phyloP scores from a whole-genome alignment of 106 monocot genomes.

The Chionographis japonica region DNA sequence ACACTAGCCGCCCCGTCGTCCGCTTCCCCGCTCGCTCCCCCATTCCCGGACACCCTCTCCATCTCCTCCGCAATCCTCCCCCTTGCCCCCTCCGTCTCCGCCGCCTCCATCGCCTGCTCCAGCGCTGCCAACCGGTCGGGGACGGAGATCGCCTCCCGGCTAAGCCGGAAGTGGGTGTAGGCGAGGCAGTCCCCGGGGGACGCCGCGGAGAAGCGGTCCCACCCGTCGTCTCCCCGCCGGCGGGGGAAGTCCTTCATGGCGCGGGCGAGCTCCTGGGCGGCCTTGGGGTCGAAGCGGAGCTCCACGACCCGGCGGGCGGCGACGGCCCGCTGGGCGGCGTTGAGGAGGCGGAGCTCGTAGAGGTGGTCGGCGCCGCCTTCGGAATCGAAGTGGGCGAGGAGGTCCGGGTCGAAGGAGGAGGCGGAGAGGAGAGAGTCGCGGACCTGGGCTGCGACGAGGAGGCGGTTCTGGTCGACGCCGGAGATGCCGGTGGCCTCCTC shows the following conservation, averaged over 20 bases:
- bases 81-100: slow-evolving; percentile 62
- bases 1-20: background rate
- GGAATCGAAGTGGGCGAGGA: slow-evolving; percentile 63
- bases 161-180: slow-evolving; percentile 57
- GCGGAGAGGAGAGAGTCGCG: slow-evolving; percentile 61
- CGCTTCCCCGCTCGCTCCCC: slow-evolving; percentile 16
- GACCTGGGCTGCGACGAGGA: slow-evolving; percentile 70
- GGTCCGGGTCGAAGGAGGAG: slow-evolving; percentile 28
- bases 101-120: slow-evolving; percentile 52
- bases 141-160: slow-evolving; percentile 33
- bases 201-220: slow-evolving; percentile 49
- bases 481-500: slow-evolving; percentile 88
- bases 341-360: slow-evolving; percentile 87
- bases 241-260: slow-evolving; percentile 71
- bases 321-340: slow-evolving; percentile 43
- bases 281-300: slow-evolving; percentile 37
- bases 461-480: slow-evolving; percentile 81
- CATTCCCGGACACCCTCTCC: slow-evolving; percentile 18
- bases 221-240: slow-evolving; percentile 55
- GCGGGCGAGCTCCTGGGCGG: slow-evolving; percentile 61
- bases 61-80: slow-evolving; percentile 36
- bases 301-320: slow-evolving; percentile 38
- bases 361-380: slow-evolving; percentile 64
- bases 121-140: slow-evolving; percentile 44
- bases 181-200: slow-evolving; percentile 85